A percentile compares a stretch with the other conserved stretches of the same genome.
These are phyloP conservation scores for Sporothrix schenckii DNA, from an alignment of 2,329 filamentous ascomycete genomes.

Conservation along the genomic window DNA sequence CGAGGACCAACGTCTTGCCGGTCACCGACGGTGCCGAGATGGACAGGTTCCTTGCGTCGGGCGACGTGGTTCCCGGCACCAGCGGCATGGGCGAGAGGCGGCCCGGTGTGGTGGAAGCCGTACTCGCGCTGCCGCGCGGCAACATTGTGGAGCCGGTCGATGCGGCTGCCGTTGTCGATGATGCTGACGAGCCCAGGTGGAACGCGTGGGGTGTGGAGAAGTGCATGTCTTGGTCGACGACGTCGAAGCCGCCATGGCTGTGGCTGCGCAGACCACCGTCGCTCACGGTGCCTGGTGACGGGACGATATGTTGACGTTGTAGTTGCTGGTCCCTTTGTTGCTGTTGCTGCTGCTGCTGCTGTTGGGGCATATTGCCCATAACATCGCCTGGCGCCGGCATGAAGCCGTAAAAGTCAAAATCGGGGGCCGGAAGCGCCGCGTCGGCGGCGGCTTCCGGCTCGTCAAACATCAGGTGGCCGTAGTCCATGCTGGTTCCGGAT, in stretches of 20 bases:
- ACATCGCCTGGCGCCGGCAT: slow-evolving; percentile 19
- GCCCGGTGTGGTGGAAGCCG: slow-evolving; percentile 15
- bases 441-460: slow-evolving; percentile 22
- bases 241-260: background rate
- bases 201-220: slow-evolving; percentile 1
- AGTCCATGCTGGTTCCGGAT: slow-evolving; percentile 31
- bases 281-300: background rate
- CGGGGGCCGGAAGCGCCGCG: slow-evolving; percentile 18
- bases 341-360: slow-evolving; percentile 21
- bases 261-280: slow-evolving; percentile 4
- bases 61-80: background rate
- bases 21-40: background rate
- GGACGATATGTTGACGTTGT: background rate
- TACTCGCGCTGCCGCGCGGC: slow-evolving; percentile 7
- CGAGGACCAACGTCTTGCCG: background rate
- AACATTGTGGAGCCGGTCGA: slow-evolving; percentile 1
- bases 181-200: background rate
- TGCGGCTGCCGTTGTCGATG: slow-evolving; percentile 6
- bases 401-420: slow-evolving; percentile 28
- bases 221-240: slow-evolving; percentile 9
- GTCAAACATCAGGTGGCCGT: slow-evolving; percentile 30
- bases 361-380: slow-evolving; percentile 1
- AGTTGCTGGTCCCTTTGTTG: background rate
- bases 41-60: background rate
- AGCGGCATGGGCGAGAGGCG: slow-evolving; percentile 18